Conservation (phyloP, 208 protist species). For the Wallacemonas sp. region DNA sequence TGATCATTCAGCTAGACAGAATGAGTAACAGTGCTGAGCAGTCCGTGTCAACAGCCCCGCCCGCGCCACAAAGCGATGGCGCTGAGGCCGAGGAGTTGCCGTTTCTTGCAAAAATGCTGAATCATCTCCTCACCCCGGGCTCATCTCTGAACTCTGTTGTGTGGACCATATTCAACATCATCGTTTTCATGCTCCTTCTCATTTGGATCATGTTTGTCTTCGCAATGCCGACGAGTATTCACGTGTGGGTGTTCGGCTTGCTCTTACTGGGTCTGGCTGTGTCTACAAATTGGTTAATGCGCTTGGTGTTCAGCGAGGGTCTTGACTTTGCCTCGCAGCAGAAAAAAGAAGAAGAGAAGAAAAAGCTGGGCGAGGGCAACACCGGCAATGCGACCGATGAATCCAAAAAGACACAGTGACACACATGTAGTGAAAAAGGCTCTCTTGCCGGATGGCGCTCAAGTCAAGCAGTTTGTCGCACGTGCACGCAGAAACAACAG, state of each 20-base stretch:
- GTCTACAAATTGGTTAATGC: constrained; percentile 91
- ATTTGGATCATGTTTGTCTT: constrained; percentile 79
- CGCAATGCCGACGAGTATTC: constrained; percentile 71
- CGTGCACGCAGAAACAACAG: no score
- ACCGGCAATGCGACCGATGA: constrained; percentile 8
- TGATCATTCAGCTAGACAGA: no score
- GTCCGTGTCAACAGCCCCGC: no score
- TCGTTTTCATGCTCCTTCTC: constrained; percentile 66
- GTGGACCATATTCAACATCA: constrained; percentile 82
- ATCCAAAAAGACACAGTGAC: background rate
- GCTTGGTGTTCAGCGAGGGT: constrained; percentile 63
- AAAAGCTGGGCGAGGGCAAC: background rate
- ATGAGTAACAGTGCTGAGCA: no score
- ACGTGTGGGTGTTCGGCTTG: constrained; percentile 88
- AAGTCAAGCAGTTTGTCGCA: no score
- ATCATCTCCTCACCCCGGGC: constrained; percentile 86
- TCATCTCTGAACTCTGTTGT: constrained; percentile 76
- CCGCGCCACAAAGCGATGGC: background rate
- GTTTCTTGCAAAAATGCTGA: constrained; percentile 62
- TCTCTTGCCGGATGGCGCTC: no score
- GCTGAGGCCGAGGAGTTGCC: constrained; percentile 46
- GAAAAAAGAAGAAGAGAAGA: constrained; percentile 14
- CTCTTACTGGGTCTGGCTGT: constrained; percentile 67
- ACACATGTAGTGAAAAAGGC: no score
- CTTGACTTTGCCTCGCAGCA: constrained; percentile 52